These are phyloP conservation scores for Odontarrhena argentea DNA, from an alignment of 345 rosid genomes.

Conservation along the genomic window DNA sequence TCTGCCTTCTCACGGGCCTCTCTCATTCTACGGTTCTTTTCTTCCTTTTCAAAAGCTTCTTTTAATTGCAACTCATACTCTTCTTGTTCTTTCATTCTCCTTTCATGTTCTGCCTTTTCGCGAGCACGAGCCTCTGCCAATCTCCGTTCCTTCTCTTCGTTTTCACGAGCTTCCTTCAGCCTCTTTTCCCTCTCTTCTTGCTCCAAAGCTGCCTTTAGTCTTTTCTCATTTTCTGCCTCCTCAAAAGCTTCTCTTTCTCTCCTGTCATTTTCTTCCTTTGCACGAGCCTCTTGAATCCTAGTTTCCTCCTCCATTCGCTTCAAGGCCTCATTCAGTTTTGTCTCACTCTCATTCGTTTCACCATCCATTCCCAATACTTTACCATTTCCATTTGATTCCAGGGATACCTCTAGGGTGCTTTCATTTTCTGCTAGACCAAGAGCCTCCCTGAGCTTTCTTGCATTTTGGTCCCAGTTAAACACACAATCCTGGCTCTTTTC, in stretches of 20 bases:
- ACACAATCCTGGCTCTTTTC: constrained; percentile 31
- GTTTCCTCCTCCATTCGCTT: constrained; percentile 42
- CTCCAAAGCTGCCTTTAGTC: constrained; percentile 40
- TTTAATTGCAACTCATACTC: constrained; percentile 42
- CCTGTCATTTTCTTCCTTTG: constrained; percentile 39
- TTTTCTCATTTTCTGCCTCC: constrained; percentile 43
- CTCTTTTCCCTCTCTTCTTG: constrained; percentile 39
- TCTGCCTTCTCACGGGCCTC: constrained; percentile 47
- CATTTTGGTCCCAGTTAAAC: constrained; percentile 44
- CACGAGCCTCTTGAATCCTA: constrained; percentile 34
- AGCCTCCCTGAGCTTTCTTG: constrained; percentile 43
- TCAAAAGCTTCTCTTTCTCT: constrained; percentile 38
- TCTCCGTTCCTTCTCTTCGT: constrained; percentile 46
- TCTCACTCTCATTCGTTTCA: constrained; percentile 16
- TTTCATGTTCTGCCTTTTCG: constrained; percentile 43
- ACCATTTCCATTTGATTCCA: constrained; percentile 33
- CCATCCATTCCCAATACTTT: constrained; percentile 4
- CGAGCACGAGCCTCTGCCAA: constrained; percentile 35
- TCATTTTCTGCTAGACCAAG: constrained; percentile 42
- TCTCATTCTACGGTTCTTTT: constrained; percentile 47
- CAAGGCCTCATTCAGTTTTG: constrained; percentile 39
- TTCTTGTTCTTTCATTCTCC: constrained; percentile 43
- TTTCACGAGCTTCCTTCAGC: constrained; percentile 35
- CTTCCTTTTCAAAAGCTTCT: constrained; percentile 47
- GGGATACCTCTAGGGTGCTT: constrained; percentile 39